Percentiles rank a stretch among this genome's conserved stretches.
Conservation (phyloP, 2,329 filamentous ascomycete genomes). For the Alternaria arborescens region DNA sequence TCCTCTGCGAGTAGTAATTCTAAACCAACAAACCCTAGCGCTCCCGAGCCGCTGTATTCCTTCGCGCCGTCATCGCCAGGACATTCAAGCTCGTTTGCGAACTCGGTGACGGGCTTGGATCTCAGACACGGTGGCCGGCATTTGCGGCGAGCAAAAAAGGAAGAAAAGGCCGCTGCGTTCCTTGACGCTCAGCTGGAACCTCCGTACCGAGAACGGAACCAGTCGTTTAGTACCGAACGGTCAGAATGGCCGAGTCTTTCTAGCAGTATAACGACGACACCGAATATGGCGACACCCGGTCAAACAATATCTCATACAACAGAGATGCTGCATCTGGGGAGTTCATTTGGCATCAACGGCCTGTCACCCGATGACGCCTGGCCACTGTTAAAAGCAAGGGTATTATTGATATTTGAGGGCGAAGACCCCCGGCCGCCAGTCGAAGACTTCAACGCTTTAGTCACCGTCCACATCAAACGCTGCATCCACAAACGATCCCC, state of each 20-base stretch:
- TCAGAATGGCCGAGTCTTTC: slow-evolving; percentile 48
- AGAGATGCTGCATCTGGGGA: slow-evolving; percentile 56
- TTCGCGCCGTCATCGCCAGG: slow-evolving; percentile 78
- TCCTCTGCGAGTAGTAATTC: slow-evolving; percentile 82
- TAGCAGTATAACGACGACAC: slow-evolving; percentile 35
- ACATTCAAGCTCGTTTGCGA: slow-evolving; percentile 74
- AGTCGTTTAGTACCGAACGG: slow-evolving; percentile 51
- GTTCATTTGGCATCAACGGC: slow-evolving; percentile 58
- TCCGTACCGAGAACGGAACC: slow-evolving; percentile 45
- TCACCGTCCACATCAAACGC: slow-evolving; percentile 79
- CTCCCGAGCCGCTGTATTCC: slow-evolving; percentile 79
- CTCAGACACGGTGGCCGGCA: slow-evolving; percentile 79
- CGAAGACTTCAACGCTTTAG: slow-evolving; percentile 83
- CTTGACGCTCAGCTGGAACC: slow-evolving; percentile 46
- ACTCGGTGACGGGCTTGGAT: slow-evolving; percentile 82
- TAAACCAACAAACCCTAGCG: slow-evolving; percentile 75
- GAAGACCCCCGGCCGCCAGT: slow-evolving; percentile 81
- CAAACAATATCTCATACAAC: slow-evolving; percentile 44
- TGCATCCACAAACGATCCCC: slow-evolving; percentile 78
- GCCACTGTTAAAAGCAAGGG: slow-evolving; percentile 78
- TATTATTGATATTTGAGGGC: slow-evolving; percentile 81
- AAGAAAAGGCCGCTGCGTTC: slow-evolving; percentile 58
- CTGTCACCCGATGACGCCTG: slow-evolving; percentile 76
- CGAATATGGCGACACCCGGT: slow-evolving; percentile 32
- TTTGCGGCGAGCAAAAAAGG: slow-evolving; percentile 75